Evolutionary conservation across 352 stramenopile genomes (phyloP), one percentile per base, ranked within the genome.

Genomic region (Pythium aquatile): DNA sequence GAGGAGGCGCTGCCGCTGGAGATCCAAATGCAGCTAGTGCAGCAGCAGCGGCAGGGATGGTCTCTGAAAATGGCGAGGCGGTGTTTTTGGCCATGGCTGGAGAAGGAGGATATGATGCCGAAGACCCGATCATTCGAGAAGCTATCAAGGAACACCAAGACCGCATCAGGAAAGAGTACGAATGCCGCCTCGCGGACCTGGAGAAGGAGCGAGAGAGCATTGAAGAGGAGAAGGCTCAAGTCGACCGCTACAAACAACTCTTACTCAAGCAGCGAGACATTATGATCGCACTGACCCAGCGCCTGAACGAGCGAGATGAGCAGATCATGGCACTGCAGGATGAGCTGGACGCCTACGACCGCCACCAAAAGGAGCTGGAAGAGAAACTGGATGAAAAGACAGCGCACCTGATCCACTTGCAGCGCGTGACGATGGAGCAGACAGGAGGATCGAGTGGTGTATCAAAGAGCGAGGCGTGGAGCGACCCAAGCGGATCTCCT

Each of bases 231-330:
- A 98, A 98, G 54, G 91, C 94, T 6, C 91, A 98, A 67, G 94
- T 98, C 14, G 95, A 98, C 61, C 79, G 95, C 26, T 98, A 98
- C 79, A 98, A 98, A 70, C 92, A 98, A 57, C 72, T 98, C 16
- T 75, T 98, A n/a, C 79, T 98, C 51, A 98, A 98, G 74, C 94
- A 98, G 69, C 81, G 94, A 3, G 95, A 98, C 68, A 98, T 98
- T 40, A 98, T 98, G 93, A 98, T 98, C 51, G 94, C 93, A 10
- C 76, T 98, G 30, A 98, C 95, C 17, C 94, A 98, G 69, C 76
- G 95, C 0, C 69, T 98, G 16, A 98, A 98, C 59, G 93, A 98
- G 58, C 88, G 95, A 9, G 95, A 98, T 63, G 95, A 98, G 59
- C 93, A 98, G 76, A 98, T 98, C 61, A 93, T 94, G 1, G 90